These are phyloP conservation scores for Sonneratia alba DNA, from an alignment of 345 rosid species.

Conservation along the genomic window DNA sequence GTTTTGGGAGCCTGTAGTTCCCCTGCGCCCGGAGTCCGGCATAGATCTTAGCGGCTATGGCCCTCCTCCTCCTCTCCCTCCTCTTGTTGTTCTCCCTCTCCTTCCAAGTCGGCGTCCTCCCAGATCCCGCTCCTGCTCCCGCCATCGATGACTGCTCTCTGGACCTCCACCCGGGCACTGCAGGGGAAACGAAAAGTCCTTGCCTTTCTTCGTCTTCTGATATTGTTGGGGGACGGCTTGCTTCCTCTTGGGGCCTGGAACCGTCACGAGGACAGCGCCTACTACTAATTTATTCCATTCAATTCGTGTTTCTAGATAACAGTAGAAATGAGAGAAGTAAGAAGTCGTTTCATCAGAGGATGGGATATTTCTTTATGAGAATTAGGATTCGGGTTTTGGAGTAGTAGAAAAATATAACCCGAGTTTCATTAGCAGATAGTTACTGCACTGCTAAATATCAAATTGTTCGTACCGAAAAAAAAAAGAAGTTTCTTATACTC, in stretches of 20 bases:
- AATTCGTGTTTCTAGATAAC: neutral
- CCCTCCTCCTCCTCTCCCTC: conserved; percentile 87
- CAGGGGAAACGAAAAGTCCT: neutral
- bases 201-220: neutral
- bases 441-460: no score
- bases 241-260: neutral
- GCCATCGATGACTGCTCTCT: neutral
- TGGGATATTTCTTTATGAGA: no score
- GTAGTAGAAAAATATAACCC: no score
- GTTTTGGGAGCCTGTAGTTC: conserved; percentile 79
- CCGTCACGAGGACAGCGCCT: conserved; percentile 6
- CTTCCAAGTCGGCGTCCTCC: conserved; percentile 87
- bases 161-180: neutral
- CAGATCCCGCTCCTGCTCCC: conserved; percentile 24
- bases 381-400: no score
- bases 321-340: no score
- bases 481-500: no score
- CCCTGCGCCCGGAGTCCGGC: conserved; percentile 86
- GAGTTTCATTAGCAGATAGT: no score
- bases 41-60: conserved; percentile 87
- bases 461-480: no score
- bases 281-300: conserved; percentile 1
- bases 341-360: no score
- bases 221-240: neutral
- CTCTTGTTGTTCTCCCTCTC: conserved; percentile 94